Base-by-base conservation (phyloP, 495 filamentous ascomycete species). In the Aspergillus indologenus region DNA sequence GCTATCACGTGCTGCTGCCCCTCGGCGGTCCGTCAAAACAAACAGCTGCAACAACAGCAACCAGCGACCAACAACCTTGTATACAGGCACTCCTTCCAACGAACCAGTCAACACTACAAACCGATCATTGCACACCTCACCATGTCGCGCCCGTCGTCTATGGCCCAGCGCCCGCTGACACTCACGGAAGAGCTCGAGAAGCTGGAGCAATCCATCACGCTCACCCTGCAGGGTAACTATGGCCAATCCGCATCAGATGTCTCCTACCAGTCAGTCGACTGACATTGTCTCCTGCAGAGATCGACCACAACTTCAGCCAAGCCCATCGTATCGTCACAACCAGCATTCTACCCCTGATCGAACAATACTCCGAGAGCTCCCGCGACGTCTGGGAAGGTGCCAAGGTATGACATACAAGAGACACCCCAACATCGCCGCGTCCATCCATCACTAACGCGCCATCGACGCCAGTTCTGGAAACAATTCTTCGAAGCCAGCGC, bases 401-500 rank as follows among this genome's bases (percentile, higher is more conserved):
- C 51, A 96, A 96, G 84, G 92, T 91, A 51, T n/a, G 12, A 11
- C 23, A 2, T 0, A 24, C 23, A 17, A 23, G 14, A 22, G 19
- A 18, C 48, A 31, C 53, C 17, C 67, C 49, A 34, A n/a, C n/a
- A n/a, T n/a, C n/a, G n/a, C n/a, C 26, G 21, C n/a, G 9, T 14
- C 40, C 46, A 54, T 19, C 22, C 17, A 43, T 14, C 21, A 54
- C 31, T 14, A n/a, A 54, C 5, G 44, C 47, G 5, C 44, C 11
- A 45, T 60, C 56, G 31, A 6, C 49, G n/a, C n/a, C 65, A 95
- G 90, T 98, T 97, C 75, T 98, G 94, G 94, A 98, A 97, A 74
- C 90, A 96, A 78, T 98, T 98, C 83, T 98, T 98, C 75, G 94
- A 98, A 76, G 90, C 93, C 55, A 94, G 89, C 46, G 94, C 94